Evolutionary conservation across 164 flowering plant species (phyloP).

Genomic region (Taxillus chinensis): DNA sequence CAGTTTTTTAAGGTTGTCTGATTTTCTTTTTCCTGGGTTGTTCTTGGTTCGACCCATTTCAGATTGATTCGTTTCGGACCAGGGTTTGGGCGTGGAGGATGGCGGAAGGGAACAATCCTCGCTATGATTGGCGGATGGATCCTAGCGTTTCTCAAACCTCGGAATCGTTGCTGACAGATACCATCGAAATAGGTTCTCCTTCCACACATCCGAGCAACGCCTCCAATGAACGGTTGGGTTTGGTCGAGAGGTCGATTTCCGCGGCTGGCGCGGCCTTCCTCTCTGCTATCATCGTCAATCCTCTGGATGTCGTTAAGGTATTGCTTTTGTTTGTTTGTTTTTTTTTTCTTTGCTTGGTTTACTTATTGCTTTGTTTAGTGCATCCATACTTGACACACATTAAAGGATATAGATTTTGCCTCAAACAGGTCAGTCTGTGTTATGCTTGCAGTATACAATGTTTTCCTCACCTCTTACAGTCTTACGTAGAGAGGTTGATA

Average conservation of each 20-base stretch:
- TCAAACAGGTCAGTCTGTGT: too few species aligned
- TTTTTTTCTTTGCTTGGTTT: too few species aligned
- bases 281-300: slow-evolving; percentile 55
- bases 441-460: too few species aligned
- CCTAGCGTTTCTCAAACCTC: slow-evolving; percentile 8
- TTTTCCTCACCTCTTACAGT: too few species aligned
- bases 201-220: neutral
- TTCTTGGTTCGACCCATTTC: neutral
- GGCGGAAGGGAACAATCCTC: slow-evolving; percentile 16
- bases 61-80: neutral
- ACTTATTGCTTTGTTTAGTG: too few species aligned
- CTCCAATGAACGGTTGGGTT: slow-evolving; percentile 21
- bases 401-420: too few species aligned
- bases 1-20: neutral
- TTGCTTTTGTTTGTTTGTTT: too few species aligned
- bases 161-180: slow-evolving; percentile 8
- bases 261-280: slow-evolving; percentile 72
- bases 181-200: slow-evolving; percentile 3
- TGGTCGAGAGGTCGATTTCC: slow-evolving; percentile 36
- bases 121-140: slow-evolving; percentile 16
- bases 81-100: neutral
- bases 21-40: neutral
- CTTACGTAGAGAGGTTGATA: too few species aligned
- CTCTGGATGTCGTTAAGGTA: slow-evolving; percentile 68
- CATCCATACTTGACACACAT: too few species aligned